Evolutionary conservation across 805 yeast genomes (phyloP).

Genomic region (Nakazawaea molendinolei): DNA sequence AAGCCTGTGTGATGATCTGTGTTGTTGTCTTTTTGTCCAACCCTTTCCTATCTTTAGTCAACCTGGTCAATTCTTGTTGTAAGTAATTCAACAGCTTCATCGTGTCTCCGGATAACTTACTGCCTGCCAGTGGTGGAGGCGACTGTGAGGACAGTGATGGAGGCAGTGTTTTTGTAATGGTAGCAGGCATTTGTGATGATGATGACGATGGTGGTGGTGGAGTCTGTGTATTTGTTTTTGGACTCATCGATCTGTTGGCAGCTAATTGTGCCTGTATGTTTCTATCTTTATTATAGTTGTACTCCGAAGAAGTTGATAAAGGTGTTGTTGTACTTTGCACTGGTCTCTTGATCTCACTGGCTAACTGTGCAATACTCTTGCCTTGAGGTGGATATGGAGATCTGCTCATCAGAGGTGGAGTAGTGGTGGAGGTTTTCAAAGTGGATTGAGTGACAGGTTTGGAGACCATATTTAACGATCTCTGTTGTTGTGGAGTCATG

Average conservation of each 20-base stretch:
- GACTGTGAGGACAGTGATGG: too few relatives aligned
- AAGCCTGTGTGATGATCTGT: conserved; percentile 78
- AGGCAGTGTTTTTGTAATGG: conserved; percentile 7
- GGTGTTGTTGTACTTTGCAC: conserved; percentile 17
- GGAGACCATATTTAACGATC: conserved; percentile 24
- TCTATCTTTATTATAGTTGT: conserved; percentile 12
- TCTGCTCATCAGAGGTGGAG: not conserved
- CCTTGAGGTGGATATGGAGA: conserved; percentile 3
- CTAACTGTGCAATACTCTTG: conserved; percentile 32
- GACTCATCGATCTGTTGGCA: conserved; percentile 30
- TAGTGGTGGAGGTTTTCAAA: conserved; percentile 16
- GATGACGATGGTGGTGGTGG: conserved; percentile 1
- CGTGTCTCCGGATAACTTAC: conserved; percentile 49
- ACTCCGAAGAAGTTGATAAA: not conserved
- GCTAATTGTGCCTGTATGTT: conserved; percentile 40
- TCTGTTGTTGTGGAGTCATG: conserved; percentile 44
- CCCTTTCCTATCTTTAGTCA: conserved; percentile 72
- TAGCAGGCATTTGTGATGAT: not conserved
- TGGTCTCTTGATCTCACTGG: conserved; percentile 27
- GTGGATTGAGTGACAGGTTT: conserved; percentile 15
- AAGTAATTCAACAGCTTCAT: conserved; percentile 72
- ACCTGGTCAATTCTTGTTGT: conserved; percentile 77
- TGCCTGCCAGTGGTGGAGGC: conserved; percentile 13
- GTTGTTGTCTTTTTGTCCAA: conserved; percentile 79
- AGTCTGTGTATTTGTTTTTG: not conserved